Percentiles rank a stretch among this genome's conserved stretches.
Conservation (phyloP, 1,284 basidiomycete species). For the Waitea zeae region DNA sequence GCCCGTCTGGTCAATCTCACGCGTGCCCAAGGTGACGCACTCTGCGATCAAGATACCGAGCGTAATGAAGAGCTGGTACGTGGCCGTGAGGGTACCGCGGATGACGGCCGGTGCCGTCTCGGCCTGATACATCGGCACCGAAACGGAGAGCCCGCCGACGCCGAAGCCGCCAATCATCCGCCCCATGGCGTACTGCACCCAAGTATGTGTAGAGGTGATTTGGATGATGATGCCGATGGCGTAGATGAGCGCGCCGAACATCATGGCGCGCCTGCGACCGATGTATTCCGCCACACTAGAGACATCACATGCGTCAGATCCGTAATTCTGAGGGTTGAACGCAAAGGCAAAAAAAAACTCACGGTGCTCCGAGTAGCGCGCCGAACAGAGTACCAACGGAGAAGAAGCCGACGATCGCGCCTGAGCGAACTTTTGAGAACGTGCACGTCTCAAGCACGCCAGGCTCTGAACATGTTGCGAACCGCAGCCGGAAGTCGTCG, state of each 20-base stretch:
- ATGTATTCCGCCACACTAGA: background rate
- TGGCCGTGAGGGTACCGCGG: constrained; percentile 46
- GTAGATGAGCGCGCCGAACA: constrained; percentile 46
- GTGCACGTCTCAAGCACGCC: constrained; percentile 18
- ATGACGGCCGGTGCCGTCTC: constrained; percentile 65
- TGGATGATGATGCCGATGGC: constrained; percentile 56
- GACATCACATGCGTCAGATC: constrained; percentile 7
- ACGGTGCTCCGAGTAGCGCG: constrained; percentile 43
- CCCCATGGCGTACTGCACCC: constrained; percentile 55
- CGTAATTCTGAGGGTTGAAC: background rate
- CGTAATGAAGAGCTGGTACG: constrained; percentile 64
- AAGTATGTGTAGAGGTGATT: constrained; percentile 25
- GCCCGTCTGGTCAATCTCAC: constrained; percentile 23
- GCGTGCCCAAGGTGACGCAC: constrained; percentile 39
- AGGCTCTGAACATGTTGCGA: constrained; percentile 24
- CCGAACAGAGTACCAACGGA: constrained; percentile 48
- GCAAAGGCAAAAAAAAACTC: constrained; percentile 11
- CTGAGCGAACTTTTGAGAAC: constrained; percentile 34
- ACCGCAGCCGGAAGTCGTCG: constrained; percentile 52
- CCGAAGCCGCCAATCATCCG: constrained; percentile 51
- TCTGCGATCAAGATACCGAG: constrained; percentile 65
- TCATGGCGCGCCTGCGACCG: constrained; percentile 53
- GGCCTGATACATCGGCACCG: constrained; percentile 67
- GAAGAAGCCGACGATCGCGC: constrained; percentile 55
- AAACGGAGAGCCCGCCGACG: constrained; percentile 56